Base-by-base conservation (phyloP, 2,329 filamentous ascomycete genomes). In the Arthroderma sp. region DNA sequence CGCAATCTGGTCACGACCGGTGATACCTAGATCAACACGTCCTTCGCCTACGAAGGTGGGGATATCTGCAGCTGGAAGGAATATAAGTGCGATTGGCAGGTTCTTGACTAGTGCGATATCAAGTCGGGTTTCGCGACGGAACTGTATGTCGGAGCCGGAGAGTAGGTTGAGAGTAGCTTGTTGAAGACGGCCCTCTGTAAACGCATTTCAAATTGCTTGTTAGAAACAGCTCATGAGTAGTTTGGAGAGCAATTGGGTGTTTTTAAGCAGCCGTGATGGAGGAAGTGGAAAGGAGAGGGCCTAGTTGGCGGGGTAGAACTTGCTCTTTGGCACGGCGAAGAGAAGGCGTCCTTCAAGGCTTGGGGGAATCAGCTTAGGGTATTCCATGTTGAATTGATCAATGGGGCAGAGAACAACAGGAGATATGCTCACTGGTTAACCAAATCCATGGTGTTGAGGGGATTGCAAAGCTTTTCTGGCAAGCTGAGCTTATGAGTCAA, bases 21-120 rank as follows among this genome's bases (percentile, higher is more conserved):
- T 96, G 61, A 98, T 98, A 50, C 91, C 91, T 10, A 98, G 73
- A 60, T 94, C 88, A 40, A 94, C 86, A 50, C 82, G 81, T 47
- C 91, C 91, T 67, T 96, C 88, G 46, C 89, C 89, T 40, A 98
- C 88, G 60, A 96, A 96, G 34, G 87, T 94, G 4, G 91, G 91
- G 60, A 98, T 98, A 63, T 98, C 91, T 53, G 87, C 88, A 33
- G 89, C 91, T 29, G 91, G 91, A 28, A 98, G 83, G 72, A 98
- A 98, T 60, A 98, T 81, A 49, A 98, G 83, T 10, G 91, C 91
- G 56, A 98, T 86, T 32, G 85, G 85, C 29, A 91, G 79, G 68
- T 98, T 98, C 73, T 95, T 94, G 61, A 96, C 91, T 28, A 98
- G 81, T 10, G 91, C 91, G 42, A 98, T 95, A 64, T 98, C 91